These are phyloP conservation scores for Solanum chiquidenum DNA, from an alignment of 257 asterid genomes.

Conservation along the genomic window DNA sequence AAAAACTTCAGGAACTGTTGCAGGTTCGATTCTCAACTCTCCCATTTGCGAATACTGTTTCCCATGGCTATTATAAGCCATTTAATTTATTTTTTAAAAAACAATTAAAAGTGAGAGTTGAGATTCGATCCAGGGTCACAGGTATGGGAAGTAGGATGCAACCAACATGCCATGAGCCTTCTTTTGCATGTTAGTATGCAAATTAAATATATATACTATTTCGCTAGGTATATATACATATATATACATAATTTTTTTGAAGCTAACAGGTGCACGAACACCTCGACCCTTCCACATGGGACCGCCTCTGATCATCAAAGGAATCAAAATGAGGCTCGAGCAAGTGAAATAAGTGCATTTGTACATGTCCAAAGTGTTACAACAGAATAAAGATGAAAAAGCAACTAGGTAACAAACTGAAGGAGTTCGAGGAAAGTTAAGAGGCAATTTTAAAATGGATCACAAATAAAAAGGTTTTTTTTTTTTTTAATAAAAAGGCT, in stretches of 20 bases:
- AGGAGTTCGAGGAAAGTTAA: neutral
- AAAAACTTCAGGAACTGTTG: neutral
- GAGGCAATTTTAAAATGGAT: neutral
- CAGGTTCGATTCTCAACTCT: neutral
- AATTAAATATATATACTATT: neutral
- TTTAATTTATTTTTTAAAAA: too few species aligned
- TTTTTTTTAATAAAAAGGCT: neutral
- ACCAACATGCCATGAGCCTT: neutral
- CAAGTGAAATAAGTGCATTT: neutral
- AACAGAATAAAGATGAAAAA: neutral
- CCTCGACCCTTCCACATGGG: neutral
- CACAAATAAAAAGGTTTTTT: neutral
- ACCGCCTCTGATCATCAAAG: neutral
- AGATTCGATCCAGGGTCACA: neutral
- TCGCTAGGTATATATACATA: neutral
- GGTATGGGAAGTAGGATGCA: neutral
- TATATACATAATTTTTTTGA: too few species aligned
- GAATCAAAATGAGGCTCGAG: neutral
- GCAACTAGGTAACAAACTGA: neutral
- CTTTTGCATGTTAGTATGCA: neutral
- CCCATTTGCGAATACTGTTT: neutral
- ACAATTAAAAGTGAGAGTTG: neutral
- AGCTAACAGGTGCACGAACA: neutral
- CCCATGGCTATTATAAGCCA: neutral
- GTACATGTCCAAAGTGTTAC: neutral